These are phyloP conservation scores for Rhododendron vialii DNA, from an alignment of 148 eudicot genomes.

Conservation along the genomic window DNA sequence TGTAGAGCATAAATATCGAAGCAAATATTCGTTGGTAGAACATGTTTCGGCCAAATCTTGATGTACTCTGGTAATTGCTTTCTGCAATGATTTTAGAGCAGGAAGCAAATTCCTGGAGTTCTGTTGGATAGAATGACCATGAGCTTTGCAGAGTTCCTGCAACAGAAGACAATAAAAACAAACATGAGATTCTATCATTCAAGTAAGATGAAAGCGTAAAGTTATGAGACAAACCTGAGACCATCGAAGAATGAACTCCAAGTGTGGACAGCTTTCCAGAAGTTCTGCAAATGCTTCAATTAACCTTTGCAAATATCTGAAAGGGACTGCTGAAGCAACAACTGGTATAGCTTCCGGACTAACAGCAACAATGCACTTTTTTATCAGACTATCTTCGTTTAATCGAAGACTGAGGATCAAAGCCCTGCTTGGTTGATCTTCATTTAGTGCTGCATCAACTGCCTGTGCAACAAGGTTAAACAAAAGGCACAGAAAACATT, in stretches of 20 bases:
- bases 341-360: conserved; percentile 67
- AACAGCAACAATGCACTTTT: conserved; percentile 68
- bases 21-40: conserved; percentile 87
- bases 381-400: conserved; percentile 74
- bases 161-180: conserved; percentile 6
- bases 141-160: conserved; percentile 87
- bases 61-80: conserved; percentile 74
- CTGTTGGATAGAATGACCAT: conserved; percentile 74
- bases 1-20: conserved; percentile 72
- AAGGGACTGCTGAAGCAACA: conserved; percentile 74
- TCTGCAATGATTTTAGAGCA: conserved; percentile 82
- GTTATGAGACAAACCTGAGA: conserved; percentile 56
- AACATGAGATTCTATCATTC: background rate
- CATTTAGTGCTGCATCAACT: conserved; percentile 72
- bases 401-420: conserved; percentile 79
- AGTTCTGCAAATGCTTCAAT: conserved; percentile 83
- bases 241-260: conserved; percentile 93
- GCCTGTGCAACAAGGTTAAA: conserved; percentile 47
- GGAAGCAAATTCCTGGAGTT: conserved; percentile 82
- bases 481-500: background rate
- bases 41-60: conserved; percentile 93
- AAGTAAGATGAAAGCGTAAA: background rate
- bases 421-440: conserved; percentile 75
- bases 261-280: conserved; percentile 69
- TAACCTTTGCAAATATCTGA: conserved; percentile 75